These are phyloP conservation scores for Talaromyces sp. DNA, from an alignment of 2,329 filamentous ascomycete genomes.

Conservation along the genomic window DNA sequence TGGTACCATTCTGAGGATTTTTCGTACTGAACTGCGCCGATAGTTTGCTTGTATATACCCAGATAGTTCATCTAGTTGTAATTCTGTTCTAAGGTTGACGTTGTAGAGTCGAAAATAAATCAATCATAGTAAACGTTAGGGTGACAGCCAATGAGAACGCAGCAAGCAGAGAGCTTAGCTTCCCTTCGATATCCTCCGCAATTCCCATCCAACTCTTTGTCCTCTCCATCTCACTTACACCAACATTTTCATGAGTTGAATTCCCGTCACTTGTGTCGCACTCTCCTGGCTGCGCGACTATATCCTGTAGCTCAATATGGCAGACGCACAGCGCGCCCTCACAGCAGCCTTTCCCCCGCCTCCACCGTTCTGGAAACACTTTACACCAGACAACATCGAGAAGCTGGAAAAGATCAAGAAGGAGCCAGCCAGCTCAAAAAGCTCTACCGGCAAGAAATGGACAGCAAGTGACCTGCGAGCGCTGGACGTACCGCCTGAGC, in stretches of 20 bases:
- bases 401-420: slow-evolving; percentile 55
- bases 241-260: background rate
- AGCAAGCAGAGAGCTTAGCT: background rate
- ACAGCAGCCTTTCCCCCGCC: slow-evolving; percentile 78
- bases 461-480: slow-evolving; percentile 34
- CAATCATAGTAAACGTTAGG: background rate
- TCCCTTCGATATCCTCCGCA: background rate
- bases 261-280: too few species aligned
- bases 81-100: background rate
- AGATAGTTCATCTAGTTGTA: background rate
- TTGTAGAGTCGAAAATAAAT: background rate
- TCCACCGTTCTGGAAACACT: slow-evolving; percentile 85
- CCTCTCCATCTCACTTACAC: background rate
- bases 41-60: background rate
- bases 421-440: slow-evolving; percentile 31
- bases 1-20: slow-evolving; percentile 53
- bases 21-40: slow-evolving; percentile 24
- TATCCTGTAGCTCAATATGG: slow-evolving; percentile 50
- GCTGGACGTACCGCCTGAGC: slow-evolving; percentile 63
- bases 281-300: background rate
- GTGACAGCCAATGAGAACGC: background rate
- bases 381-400: slow-evolving; percentile 71
- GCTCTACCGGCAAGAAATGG: slow-evolving; percentile 37
- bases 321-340: slow-evolving; percentile 53
- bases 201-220: background rate